Evolutionary conservation across 1,284 basidiomycete genomes (phyloP).

Genomic region (Rhodotorula sp.): DNA sequence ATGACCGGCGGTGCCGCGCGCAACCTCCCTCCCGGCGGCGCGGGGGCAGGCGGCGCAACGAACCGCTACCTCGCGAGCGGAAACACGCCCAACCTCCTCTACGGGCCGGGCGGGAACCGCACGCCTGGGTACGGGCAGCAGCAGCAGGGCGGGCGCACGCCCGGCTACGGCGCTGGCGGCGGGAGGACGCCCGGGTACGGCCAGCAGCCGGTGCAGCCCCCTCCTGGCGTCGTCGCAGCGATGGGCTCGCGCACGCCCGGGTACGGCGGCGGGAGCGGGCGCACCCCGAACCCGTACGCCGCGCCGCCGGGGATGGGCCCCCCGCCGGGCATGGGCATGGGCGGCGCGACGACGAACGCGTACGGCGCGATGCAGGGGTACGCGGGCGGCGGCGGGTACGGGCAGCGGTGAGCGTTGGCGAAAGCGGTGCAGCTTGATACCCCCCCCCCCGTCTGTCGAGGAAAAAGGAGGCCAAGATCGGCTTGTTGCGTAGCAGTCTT

Average conservation of each 20-base stretch:
- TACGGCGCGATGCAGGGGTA: neutral
- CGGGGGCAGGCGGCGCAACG: neutral
- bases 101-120: neutral
- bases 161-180: constrained; percentile 1
- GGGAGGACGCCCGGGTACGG: neutral
- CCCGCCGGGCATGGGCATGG: neutral
- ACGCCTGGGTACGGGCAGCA: neutral
- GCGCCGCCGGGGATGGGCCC: neutral
- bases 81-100: neutral
- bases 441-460: neutral
- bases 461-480: neutral
- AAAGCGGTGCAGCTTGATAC: neutral
- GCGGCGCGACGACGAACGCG: neutral
- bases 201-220: neutral
- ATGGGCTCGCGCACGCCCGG: neutral
- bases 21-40: neutral
- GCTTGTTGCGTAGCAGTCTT: constrained; percentile 1
- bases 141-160: neutral
- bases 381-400: neutral
- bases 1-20: constrained; percentile 1
- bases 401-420: neutral
- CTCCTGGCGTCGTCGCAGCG: neutral
- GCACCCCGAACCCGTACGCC: neutral
- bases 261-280: constrained; percentile 1
- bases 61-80: neutral